Conservation (phyloP, 2,329 filamentous ascomycete species). For the Talaromyces sp. region DNA sequence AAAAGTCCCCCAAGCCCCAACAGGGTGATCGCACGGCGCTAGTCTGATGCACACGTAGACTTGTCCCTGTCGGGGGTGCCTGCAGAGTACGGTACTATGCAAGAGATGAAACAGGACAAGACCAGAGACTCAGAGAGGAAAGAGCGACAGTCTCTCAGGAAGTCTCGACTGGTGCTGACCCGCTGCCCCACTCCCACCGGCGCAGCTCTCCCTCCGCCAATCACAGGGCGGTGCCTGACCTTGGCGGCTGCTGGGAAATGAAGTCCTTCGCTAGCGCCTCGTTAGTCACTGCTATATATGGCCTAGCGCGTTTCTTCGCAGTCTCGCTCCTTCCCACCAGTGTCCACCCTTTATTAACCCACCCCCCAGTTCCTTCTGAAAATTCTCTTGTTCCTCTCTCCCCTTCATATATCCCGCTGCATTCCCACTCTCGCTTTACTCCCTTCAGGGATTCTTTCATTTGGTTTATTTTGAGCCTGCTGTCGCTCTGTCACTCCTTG, state of each 20-base stretch:
- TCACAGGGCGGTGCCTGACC: conserved; percentile 12
- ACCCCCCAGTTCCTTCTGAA: not conserved
- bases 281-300: conserved; percentile 9
- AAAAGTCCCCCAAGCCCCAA: not conserved
- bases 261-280: conserved; percentile 1
- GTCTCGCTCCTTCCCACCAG: conserved; percentile 2
- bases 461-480: conserved; percentile 11
- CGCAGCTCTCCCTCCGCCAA: not conserved
- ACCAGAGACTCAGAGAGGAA: not conserved
- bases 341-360: conserved; percentile 8
- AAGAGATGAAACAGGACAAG: not conserved
- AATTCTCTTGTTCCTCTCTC: conserved; percentile 1
- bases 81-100: no score
- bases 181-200: not conserved
- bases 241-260: conserved; percentile 7
- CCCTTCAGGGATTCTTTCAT: not conserved
- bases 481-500: conserved; percentile 19
- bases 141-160: not conserved
- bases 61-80: not conserved
- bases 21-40: not conserved
- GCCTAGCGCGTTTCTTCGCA: not conserved
- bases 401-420: conserved; percentile 10
- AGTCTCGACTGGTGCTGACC: conserved; percentile 6
- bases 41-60: not conserved
- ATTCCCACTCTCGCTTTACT: conserved; percentile 3